Conservation (phyloP, 495 filamentous ascomycete genomes). For the Clavariopsis aquatica region DNA sequence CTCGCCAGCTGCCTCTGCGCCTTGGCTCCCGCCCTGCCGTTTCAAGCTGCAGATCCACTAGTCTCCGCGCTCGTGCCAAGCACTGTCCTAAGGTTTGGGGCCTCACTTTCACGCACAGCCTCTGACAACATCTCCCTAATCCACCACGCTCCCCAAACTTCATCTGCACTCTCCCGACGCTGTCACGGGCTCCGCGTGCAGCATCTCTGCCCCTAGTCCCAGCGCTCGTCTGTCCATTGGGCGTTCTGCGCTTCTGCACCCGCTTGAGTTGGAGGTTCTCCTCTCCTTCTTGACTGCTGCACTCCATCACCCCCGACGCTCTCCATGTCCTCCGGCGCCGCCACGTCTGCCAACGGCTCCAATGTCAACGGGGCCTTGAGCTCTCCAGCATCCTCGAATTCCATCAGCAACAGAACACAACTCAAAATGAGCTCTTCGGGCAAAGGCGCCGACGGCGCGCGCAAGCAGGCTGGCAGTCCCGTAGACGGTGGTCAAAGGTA, state of each 20-base stretch:
- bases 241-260: constrained; percentile 4
- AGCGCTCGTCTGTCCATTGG: constrained; percentile 19
- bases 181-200: constrained; percentile 13
- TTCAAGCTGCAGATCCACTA: no score
- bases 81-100: constrained; percentile 5
- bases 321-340: constrained; percentile 53
- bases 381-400: constrained; percentile 41
- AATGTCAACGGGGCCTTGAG: constrained; percentile 45
- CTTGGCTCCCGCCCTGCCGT: constrained; percentile 9
- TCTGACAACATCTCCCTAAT: constrained; percentile 15
- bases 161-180: constrained; percentile 1
- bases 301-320: constrained; percentile 18
- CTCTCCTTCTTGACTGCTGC: constrained; percentile 25
- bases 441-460: constrained; percentile 55
- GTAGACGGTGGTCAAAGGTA: constrained; percentile 58
- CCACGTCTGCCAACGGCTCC: constrained; percentile 54
- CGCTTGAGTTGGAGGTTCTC: constrained; percentile 28
- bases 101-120: constrained; percentile 27
- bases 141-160: constrained; percentile 4
- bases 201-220: neutral
- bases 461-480: constrained; percentile 60
- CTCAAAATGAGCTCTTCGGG: constrained; percentile 52
- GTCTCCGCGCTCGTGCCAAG: neutral
- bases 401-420: constrained; percentile 49
- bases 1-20: neutral